Evolutionary conservation across 176 grass and related monocot species (phyloP).

Genomic region (Musa schizocarpa): DNA sequence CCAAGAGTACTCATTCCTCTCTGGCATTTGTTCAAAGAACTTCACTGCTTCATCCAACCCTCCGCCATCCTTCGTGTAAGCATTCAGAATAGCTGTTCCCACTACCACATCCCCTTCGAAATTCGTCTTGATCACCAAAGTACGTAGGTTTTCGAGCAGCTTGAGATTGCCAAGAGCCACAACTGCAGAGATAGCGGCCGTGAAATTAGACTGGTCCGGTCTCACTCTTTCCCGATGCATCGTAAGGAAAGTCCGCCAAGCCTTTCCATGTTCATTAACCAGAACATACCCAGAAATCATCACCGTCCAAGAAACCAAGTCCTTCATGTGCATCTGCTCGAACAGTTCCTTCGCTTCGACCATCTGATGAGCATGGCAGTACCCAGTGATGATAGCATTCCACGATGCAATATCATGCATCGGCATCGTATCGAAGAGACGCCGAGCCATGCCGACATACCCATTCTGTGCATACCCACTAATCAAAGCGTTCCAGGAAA

Average conservation of each 20-base stretch:
- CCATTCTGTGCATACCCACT: slow-evolving; percentile 46
- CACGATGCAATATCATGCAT: slow-evolving; percentile 35
- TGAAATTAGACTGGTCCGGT: slow-evolving; percentile 45
- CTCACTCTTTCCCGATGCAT: slow-evolving; percentile 41
- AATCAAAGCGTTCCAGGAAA: slow-evolving; percentile 56
- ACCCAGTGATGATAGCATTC: slow-evolving; percentile 70
- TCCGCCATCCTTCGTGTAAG: slow-evolving; percentile 31
- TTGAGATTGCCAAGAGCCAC: slow-evolving; percentile 18
- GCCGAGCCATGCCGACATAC: slow-evolving; percentile 32
- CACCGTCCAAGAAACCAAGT: slow-evolving; percentile 48
- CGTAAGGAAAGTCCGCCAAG: slow-evolving; percentile 35
- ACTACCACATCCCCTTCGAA: slow-evolving; percentile 53
- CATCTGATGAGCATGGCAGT: slow-evolving; percentile 47
- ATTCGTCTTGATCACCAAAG: slow-evolving; percentile 38
- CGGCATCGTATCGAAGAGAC: slow-evolving; percentile 47
- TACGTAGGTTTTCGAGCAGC: slow-evolving; percentile 36
- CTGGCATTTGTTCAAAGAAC: slow-evolving; percentile 46
- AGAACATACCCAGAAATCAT: slow-evolving; percentile 68
- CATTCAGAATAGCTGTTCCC: slow-evolving; percentile 45
- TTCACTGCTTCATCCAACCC: slow-evolving; percentile 34
- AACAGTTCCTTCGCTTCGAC: slow-evolving; percentile 32
- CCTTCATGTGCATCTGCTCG: slow-evolving; percentile 31
- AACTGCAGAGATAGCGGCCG: slow-evolving; percentile 33
- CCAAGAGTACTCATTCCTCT: slow-evolving; percentile 64
- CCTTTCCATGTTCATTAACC: slow-evolving; percentile 34